Evolutionary conservation across 345 rosid genomes (phyloP).

Genomic region (Acer campestre): DNA sequence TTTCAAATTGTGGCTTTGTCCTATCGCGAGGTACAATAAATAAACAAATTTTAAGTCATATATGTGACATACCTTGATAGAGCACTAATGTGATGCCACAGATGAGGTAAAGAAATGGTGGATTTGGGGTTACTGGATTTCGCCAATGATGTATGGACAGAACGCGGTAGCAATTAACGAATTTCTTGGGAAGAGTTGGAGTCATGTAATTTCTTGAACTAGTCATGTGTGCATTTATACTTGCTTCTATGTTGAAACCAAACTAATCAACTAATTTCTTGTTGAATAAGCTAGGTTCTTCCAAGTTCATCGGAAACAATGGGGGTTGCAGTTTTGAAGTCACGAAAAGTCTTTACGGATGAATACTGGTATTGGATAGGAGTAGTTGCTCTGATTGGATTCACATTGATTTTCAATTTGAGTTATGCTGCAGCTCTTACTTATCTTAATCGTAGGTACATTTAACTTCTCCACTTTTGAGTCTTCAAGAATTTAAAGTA

Average conservation of each 20-base stretch:
- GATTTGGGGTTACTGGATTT: slow-evolving; percentile 86
- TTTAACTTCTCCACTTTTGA: neutral
- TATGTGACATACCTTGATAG: neutral
- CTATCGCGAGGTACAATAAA: slow-evolving; percentile 49
- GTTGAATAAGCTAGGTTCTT: slow-evolving; percentile 10
- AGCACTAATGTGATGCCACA: slow-evolving; percentile 25
- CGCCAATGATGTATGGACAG: slow-evolving; percentile 83
- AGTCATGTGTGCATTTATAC: neutral
- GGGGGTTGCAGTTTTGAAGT: slow-evolving; percentile 49
- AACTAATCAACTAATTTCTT: neutral
- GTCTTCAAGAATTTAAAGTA: neutral
- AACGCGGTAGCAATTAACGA: slow-evolving; percentile 67
- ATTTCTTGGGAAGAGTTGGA: slow-evolving; percentile 73
- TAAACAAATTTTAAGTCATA: neutral
- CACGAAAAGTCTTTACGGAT: slow-evolving; percentile 45
- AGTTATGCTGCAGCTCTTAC: slow-evolving; percentile 51
- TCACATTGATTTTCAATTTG: slow-evolving; percentile 51
- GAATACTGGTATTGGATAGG: slow-evolving; percentile 80
- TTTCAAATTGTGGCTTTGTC: slow-evolving; percentile 66
- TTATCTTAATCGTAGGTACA: slow-evolving; percentile 48
- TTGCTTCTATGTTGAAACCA: neutral
- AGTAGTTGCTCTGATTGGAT: slow-evolving; percentile 54
- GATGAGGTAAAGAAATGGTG: slow-evolving; percentile 84
- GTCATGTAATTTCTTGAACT: slow-evolving; percentile 39
- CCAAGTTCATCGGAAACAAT: slow-evolving; percentile 28